These are phyloP conservation scores for Salix dunnii DNA, from an alignment of 345 rosid genomes.

Conservation along the genomic window DNA sequence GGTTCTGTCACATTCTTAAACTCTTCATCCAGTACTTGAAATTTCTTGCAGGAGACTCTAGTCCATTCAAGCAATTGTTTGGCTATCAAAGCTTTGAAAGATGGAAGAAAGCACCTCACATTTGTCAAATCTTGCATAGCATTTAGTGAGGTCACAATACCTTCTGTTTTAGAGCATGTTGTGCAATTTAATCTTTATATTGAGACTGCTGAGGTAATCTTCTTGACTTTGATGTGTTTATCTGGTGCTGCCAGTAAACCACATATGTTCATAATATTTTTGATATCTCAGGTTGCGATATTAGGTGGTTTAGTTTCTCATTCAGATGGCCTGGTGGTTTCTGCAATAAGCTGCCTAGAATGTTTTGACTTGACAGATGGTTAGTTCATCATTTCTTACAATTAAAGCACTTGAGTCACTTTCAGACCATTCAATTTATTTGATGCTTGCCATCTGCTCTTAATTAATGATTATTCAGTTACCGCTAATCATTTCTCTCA, in stretches of 20 bases:
- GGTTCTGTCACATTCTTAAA: neutral
- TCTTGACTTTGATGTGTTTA: conserved; percentile 22
- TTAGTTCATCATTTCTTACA: conserved; percentile 31
- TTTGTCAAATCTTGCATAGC: conserved; percentile 82
- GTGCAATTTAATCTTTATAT: conserved; percentile 73
- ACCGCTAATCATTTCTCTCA: too few species aligned
- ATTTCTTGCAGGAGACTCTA: conserved; percentile 65
- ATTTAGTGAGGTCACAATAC: conserved; percentile 83
- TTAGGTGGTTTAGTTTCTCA: conserved; percentile 74
- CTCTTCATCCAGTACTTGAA: conserved; percentile 7
- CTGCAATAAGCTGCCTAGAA: conserved; percentile 59
- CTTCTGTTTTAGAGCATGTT: conserved; percentile 50
- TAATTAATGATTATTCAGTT: too few species aligned
- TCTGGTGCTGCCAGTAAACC: conserved; percentile 4
- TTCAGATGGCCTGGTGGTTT: conserved; percentile 61
- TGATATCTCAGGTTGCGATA: conserved; percentile 61
- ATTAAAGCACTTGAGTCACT: neutral
- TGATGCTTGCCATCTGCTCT: neutral
- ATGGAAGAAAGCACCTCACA: conserved; percentile 38
- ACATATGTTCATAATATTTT: conserved; percentile 21
- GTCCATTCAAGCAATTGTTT: conserved; percentile 75
- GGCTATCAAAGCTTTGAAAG: conserved; percentile 60
- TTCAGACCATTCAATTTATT: neutral
- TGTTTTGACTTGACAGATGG: conserved; percentile 47
- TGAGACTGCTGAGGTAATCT: conserved; percentile 80